Base-by-base conservation (phyloP, 129 eudicot genomes). In the Saussurea involucrata region DNA sequence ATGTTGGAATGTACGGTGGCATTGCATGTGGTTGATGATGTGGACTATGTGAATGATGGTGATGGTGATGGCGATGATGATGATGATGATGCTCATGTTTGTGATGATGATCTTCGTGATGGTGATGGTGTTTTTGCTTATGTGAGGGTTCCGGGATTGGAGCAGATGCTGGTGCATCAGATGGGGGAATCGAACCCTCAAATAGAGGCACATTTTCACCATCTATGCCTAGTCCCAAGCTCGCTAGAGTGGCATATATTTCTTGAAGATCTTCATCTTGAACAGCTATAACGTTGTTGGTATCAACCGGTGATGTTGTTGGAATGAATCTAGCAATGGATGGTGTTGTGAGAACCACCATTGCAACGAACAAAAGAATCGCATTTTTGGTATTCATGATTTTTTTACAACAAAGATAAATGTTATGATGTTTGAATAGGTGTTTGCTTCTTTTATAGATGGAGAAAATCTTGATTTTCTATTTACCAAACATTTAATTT, bases 101-200 rank as follows among this genome's bases (percentile, higher is more conserved):
- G 96, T 87, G 69, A 92, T 18, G 64, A 42, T 78, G 76, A 8
- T 65, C 49, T 20, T 40, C 10, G 24, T 67, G 49, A 8, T 67
- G 34, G 49, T 57, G 25, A 20, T 57, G 25, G 25, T 73, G 83
- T 33, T 32, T 66, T 44, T 74, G 80, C 10, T 74, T 63, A 34
- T 74, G 80, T 27, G 76, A 24, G 15, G 76, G 71, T 17, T 46
- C 58, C 15, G 20, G 58, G 21, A 46, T 46, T 6, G 58, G 64
- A 57, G 64, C 25, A 18, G 12, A n/a, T 18, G 24, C 3, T 20
- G 25, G 64, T 57, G 24, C 64, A 53, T 74, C 29, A 7, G 71
- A 68, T 13, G 84, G 84, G 57, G 65, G 60, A 58, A 63, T 15
- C 4, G 73, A 29, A 71, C 49, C 15, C 12, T 29, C 67, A 29